A percentile compares a stretch with the other conserved stretches of the same genome.
Evolutionary conservation across 768 basidiomycete genomes (phyloP).

Genomic region (Calocera cornea): DNA sequence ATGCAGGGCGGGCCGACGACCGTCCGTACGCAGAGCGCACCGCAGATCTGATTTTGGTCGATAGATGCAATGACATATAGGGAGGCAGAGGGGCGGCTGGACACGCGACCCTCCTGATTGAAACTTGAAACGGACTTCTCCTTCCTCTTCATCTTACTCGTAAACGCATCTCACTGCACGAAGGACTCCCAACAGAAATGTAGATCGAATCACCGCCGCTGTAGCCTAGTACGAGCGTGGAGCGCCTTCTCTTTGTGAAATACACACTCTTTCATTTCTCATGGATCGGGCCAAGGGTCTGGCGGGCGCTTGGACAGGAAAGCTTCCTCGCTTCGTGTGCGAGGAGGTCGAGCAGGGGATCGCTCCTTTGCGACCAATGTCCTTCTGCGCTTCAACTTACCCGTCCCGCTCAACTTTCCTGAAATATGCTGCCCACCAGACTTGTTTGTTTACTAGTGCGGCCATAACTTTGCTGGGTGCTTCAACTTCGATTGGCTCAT

Average conservation of each 20-base stretch:
- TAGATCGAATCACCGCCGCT: neutral
- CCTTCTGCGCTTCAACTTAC: neutral
- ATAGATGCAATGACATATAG: neutral
- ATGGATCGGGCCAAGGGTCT: neutral
- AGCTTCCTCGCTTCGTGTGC: neutral
- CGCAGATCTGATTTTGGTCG: neutral
- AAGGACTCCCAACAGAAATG: neutral
- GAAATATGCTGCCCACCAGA: too few relatives aligned
- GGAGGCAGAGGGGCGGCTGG: neutral
- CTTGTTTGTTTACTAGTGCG: too few relatives aligned
- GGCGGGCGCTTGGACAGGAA: neutral
- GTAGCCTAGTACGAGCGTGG: neutral
- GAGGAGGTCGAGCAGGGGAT: neutral
- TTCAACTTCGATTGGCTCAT: too few relatives aligned
- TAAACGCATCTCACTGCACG: neutral
- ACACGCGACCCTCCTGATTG: neutral
- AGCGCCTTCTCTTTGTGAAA: neutral
- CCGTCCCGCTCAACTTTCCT: too few relatives aligned
- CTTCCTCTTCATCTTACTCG: neutral
- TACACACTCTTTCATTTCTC: neutral
- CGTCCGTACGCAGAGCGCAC: neutral
- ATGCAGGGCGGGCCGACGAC: neutral
- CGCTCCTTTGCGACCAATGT: neutral
- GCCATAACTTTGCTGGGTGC: too few relatives aligned
- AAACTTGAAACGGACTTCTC: too few relatives aligned